These are phyloP conservation scores for Monosporozyma solicola DNA, from an alignment of 805 yeast genomes.

Conservation along the genomic window DNA sequence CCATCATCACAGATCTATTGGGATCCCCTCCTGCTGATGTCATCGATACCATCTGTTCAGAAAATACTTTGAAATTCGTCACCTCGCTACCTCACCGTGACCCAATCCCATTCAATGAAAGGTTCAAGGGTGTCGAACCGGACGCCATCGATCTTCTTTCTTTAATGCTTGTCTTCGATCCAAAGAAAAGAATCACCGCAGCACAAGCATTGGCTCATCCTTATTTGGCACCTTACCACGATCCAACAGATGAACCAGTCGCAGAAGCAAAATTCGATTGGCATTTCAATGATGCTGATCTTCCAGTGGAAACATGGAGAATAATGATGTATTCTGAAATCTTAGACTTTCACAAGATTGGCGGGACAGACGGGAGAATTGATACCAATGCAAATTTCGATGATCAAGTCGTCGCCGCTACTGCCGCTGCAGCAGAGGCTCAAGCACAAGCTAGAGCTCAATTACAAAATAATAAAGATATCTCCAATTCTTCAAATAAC, in stretches of 20 bases:
- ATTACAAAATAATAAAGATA: neutral
- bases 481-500: neutral
- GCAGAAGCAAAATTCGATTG: constrained; percentile 86
- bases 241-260: constrained; percentile 93
- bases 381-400: constrained; percentile 30
- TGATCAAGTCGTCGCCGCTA: constrained; percentile 31
- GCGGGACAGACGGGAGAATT: constrained; percentile 34
- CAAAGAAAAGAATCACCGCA: constrained; percentile 88
- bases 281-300: constrained; percentile 96
- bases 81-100: constrained; percentile 88
- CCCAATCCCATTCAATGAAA: constrained; percentile 77
- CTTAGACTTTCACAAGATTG: constrained; percentile 89
- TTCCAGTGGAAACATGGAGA: constrained; percentile 84
- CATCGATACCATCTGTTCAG: constrained; percentile 90
- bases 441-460: constrained; percentile 26
- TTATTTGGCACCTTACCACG: constrained; percentile 91
- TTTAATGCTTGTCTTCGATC: constrained; percentile 90
- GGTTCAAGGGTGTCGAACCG: constrained; percentile 59
- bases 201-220: constrained; percentile 85
- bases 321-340: constrained; percentile 98
- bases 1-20: constrained; percentile 88
- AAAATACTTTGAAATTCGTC: constrained; percentile 88
- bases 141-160: constrained; percentile 83
- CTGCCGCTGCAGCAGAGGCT: constrained; percentile 31
- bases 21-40: constrained; percentile 97